These are phyloP conservation scores for Sporothrix protearum DNA, from an alignment of 2,329 filamentous ascomycete species.

Conservation along the genomic window DNA sequence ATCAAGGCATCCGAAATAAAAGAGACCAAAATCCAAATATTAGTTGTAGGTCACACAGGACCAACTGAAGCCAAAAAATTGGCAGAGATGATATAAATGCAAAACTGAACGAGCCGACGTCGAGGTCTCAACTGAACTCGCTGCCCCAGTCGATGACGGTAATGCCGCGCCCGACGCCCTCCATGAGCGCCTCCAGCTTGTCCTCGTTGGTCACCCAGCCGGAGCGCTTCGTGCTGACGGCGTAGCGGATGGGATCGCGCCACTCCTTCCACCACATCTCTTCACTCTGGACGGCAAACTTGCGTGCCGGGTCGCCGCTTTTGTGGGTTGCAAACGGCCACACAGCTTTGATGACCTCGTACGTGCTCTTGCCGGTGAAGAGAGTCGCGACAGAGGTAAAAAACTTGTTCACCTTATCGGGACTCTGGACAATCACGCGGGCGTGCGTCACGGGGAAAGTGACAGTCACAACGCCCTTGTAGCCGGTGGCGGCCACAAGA, in stretches of 20 bases:
- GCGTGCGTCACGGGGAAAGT: slow-evolving; percentile 50
- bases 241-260: slow-evolving; percentile 45
- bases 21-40: slow-evolving; percentile 6
- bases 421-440: slow-evolving; percentile 48
- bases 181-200: slow-evolving; percentile 52
- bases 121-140: background rate
- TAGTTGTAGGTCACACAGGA: background rate
- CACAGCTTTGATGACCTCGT: slow-evolving; percentile 53
- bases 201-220: slow-evolving; percentile 53
- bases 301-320: slow-evolving; percentile 44
- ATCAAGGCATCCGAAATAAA: background rate
- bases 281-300: slow-evolving; percentile 53
- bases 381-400: slow-evolving; percentile 51
- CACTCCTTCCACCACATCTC: slow-evolving; percentile 55
- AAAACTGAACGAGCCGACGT: background rate
- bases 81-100: background rate
- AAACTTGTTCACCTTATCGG: slow-evolving; percentile 53
- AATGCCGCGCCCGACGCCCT: slow-evolving; percentile 41
- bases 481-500: slow-evolving; percentile 48
- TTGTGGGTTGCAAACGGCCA: slow-evolving; percentile 55
- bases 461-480: slow-evolving; percentile 49
- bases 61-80: background rate
- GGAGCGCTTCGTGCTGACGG: slow-evolving; percentile 38
- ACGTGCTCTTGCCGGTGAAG: slow-evolving; percentile 52
- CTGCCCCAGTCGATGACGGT: slow-evolving; percentile 44